Percentiles rank a stretch among this genome's conserved stretches.
Conservation (phyloP, 352 stramenopile genomes). For the Phytopythium montanum region DNA sequence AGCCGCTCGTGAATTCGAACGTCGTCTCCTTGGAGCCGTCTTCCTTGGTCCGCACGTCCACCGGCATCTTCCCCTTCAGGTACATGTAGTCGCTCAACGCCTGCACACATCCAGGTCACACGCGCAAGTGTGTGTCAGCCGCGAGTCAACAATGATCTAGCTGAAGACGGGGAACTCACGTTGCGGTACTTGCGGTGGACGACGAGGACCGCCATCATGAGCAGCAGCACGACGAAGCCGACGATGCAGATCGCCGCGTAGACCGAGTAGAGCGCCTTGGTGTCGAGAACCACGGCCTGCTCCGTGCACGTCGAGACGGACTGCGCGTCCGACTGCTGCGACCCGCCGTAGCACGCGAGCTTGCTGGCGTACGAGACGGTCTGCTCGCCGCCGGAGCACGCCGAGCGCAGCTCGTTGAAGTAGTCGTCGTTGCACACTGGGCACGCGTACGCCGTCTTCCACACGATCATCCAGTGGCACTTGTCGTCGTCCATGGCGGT, state of each 20-base stretch:
- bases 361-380: conserved; percentile 53
- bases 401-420: conserved; percentile 59
- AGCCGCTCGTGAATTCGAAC: conserved; percentile 70
- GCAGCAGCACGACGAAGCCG: conserved; percentile 55
- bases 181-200: conserved; percentile 79
- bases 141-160: neutral
- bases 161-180: conserved; percentile 11
- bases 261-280: conserved; percentile 63
- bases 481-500: conserved; percentile 35
- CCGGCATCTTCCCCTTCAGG: conserved; percentile 70
- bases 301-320: conserved; percentile 58
- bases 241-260: conserved; percentile 65
- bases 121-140: neutral
- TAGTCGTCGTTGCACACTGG: conserved; percentile 59
- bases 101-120: conserved; percentile 9
- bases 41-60: conserved; percentile 44
- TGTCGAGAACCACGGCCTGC: conserved; percentile 67
- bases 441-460: conserved; percentile 67
- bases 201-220: conserved; percentile 64
- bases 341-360: conserved; percentile 58
- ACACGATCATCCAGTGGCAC: conserved; percentile 58
- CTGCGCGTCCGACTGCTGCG: conserved; percentile 30
- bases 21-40: conserved; percentile 67
- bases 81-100: conserved; percentile 83
- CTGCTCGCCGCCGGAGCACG: conserved; percentile 53